A percentile compares a stretch with the other conserved stretches of the same genome.
Evolutionary conservation across 106 monocot genomes (phyloP).

Genomic region (Apostasia ramifera): DNA sequence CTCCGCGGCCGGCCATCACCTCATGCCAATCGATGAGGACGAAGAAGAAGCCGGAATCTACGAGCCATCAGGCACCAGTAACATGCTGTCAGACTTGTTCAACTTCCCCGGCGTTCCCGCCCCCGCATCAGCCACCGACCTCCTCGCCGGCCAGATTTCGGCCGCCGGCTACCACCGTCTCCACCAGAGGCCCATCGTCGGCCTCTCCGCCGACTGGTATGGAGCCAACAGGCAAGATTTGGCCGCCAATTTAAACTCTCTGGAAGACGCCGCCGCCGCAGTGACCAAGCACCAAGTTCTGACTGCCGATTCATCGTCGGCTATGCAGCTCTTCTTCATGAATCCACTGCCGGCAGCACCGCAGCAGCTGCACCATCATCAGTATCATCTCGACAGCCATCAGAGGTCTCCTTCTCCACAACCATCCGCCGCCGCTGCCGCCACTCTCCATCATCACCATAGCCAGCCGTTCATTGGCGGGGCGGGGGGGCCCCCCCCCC

Average conservation of each 20-base stretch:
- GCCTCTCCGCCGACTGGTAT: constrained; percentile 9
- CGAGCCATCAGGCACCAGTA: constrained; percentile 22
- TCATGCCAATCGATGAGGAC: constrained; percentile 4
- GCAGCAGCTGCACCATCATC: not conserved
- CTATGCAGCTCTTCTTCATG: constrained; percentile 57
- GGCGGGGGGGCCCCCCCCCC: too few relatives aligned
- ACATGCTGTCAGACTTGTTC: constrained; percentile 87
- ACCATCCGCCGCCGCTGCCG: constrained; percentile 10
- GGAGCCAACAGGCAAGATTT: constrained; percentile 1
- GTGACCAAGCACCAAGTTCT: constrained; percentile 9
- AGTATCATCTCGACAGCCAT: constrained; percentile 7
- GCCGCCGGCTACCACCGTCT: constrained; percentile 11
- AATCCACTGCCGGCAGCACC: constrained; percentile 12
- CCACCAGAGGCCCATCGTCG: constrained; percentile 3
- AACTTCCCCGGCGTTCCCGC: constrained; percentile 30
- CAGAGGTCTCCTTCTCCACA: constrained; percentile 30
- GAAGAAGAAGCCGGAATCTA: constrained; percentile 13
- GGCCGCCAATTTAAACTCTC: not conserved
- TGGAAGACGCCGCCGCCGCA: not conserved
- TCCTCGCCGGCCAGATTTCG: constrained; percentile 54
- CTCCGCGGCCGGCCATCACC: constrained; percentile 11
- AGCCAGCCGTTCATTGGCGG: not conserved
- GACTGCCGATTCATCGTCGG: constrained; percentile 36
- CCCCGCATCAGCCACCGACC: constrained; percentile 40
- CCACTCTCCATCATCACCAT: constrained; percentile 17